Conservation (phyloP, 106 monocot genomes). For the Apostasia ramifera region DNA sequence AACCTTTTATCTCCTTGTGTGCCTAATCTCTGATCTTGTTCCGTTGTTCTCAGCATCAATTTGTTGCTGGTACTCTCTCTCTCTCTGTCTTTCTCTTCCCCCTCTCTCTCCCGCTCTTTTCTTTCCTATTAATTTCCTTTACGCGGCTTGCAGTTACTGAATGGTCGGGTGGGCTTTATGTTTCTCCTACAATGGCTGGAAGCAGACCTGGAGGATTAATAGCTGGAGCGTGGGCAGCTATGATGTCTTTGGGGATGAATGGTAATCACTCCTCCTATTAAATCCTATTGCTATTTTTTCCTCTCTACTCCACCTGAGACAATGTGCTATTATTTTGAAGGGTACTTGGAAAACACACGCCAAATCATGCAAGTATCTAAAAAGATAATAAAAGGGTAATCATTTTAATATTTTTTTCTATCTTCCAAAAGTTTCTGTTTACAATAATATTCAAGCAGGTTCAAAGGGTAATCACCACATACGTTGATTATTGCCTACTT, state of each 20-base stretch:
- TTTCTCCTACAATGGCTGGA: constrained; percentile 94
- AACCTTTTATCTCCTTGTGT: neutral
- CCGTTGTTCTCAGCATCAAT: constrained; percentile 63
- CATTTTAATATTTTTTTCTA: neutral
- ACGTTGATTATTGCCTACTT: neutral
- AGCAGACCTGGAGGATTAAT: constrained; percentile 96
- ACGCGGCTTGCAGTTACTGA: constrained; percentile 64
- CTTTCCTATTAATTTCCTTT: neutral
- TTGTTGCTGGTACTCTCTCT: constrained; percentile 81
- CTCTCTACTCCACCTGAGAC: neutral
- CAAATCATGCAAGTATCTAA: constrained; percentile 86
- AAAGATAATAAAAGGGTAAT: constrained; percentile 81
- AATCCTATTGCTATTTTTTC: neutral
- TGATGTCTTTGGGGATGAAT: constrained; percentile 86
- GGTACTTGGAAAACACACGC: constrained; percentile 87
- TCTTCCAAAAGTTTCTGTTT: neutral
- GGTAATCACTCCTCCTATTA: constrained; percentile 23
- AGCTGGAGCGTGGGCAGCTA: constrained; percentile 97
- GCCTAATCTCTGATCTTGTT: constrained; percentile 18
- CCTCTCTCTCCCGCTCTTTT: neutral
- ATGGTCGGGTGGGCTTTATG: constrained; percentile 97
- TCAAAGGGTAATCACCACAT: constrained; percentile 21
- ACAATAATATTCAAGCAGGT: constrained; percentile 23
- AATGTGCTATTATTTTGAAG: constrained; percentile 33
- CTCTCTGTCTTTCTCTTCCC: neutral